phyloP scores from a whole-genome alignment of 306 rosid genomes.

The Cicer judaicum region DNA sequence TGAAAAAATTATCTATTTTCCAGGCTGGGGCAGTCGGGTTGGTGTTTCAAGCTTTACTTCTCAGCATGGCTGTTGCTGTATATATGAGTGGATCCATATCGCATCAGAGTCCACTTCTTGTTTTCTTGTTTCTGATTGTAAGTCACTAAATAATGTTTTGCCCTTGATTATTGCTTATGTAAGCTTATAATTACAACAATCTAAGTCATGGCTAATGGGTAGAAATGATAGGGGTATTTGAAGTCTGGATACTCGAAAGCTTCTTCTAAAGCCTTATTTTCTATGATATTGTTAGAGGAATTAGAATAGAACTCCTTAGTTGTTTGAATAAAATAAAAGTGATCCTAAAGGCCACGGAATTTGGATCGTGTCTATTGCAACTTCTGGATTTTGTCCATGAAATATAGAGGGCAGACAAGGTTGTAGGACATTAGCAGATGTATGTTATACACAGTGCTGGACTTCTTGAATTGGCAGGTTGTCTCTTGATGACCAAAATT shows the following conservation, averaged over 20 bases:
- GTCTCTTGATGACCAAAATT: neutral
- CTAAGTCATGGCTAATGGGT: neutral
- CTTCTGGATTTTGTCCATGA: neutral
- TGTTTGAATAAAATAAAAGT: neutral
- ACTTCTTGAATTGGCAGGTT: neutral
- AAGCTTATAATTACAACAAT: conserved; percentile 19
- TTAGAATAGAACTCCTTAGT: neutral
- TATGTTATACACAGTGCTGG: neutral
- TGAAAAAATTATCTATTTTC: conserved; percentile 35
- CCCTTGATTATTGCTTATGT: conserved; percentile 30
- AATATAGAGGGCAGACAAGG: neutral
- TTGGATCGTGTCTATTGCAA: neutral
- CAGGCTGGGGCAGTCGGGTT: conserved; percentile 97
- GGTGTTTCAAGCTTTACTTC: conserved; percentile 90
- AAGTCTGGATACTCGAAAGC: neutral
- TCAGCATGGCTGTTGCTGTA: conserved; percentile 83
- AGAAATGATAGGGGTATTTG: conserved; percentile 13
- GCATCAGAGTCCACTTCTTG: conserved; percentile 75
- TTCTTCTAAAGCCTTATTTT: neutral
- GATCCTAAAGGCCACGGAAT: neutral
- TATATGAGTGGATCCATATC: conserved; percentile 77
- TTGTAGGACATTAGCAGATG: neutral
- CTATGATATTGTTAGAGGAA: neutral
- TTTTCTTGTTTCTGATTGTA: conserved; percentile 85
- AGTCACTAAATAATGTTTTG: conserved; percentile 48